A percentile compares a stretch with the other conserved stretches of the same genome.
Conservation (phyloP, 2,329 filamentous ascomycete species). For the Fusarium begoniae region DNA sequence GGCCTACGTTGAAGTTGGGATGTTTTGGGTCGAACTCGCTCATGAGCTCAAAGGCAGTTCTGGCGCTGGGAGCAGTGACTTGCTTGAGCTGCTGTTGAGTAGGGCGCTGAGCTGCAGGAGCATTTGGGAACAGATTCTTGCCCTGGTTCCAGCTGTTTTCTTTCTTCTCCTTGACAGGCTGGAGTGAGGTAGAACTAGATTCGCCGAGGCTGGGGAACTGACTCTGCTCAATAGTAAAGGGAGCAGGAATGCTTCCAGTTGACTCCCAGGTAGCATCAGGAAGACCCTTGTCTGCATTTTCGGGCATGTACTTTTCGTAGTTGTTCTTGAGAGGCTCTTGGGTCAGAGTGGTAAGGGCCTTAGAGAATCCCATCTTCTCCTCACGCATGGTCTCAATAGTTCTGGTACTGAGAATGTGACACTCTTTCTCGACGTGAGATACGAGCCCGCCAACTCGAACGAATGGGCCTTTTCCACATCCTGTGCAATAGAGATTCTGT, state of each 20-base stretch:
- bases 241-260: not conserved
- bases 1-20: conserved; percentile 56
- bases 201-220: conserved; percentile 28
- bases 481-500: conserved; percentile 58
- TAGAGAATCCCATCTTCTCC: conserved; percentile 50
- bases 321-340: conserved; percentile 42
- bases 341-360: conserved; percentile 42
- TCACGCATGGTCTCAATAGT: conserved; percentile 49
- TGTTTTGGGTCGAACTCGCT: conserved; percentile 57
- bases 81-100: conserved; percentile 30
- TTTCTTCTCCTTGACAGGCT: conserved; percentile 7
- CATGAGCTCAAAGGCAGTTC: conserved; percentile 16
- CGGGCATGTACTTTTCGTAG: conserved; percentile 42
- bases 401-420: conserved; percentile 47
- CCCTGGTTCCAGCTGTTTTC: conserved; percentile 21
- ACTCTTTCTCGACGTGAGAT: conserved; percentile 57
- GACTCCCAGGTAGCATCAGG: not conserved
- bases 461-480: conserved; percentile 53
- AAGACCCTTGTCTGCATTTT: not conserved
- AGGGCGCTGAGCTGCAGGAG: conserved; percentile 29
- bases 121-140: conserved; percentile 40
- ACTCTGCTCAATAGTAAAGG: conserved; percentile 13
- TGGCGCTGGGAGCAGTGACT: conserved; percentile 18
- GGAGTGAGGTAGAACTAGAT: not conserved
- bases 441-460: conserved; percentile 51